phyloP scores from a whole-genome alignment of 805 yeast genomes.

The Scheffersomyces lignosus region DNA sequence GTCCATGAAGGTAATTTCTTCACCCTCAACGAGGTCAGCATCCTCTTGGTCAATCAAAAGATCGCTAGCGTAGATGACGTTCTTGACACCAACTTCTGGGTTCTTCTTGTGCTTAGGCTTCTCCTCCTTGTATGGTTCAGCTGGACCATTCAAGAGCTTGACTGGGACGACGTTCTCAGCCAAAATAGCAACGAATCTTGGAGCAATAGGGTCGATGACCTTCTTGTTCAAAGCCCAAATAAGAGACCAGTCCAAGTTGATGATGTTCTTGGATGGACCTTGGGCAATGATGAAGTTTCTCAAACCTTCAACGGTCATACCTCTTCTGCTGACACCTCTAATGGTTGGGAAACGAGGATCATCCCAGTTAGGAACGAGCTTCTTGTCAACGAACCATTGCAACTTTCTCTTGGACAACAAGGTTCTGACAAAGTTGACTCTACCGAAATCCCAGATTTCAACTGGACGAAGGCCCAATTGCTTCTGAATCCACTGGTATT shows the following conservation, averaged over 20 bases:
- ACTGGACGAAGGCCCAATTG: constrained; percentile 85
- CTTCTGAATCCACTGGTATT: constrained; percentile 93
- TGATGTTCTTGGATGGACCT: constrained; percentile 97
- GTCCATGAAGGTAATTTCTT: constrained; percentile 33
- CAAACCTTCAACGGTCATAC: constrained; percentile 98
- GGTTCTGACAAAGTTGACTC: constrained; percentile 96
- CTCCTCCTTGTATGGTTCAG: constrained; percentile 17
- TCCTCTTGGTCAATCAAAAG: constrained; percentile 28
- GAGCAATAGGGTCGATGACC: constrained; percentile 94
- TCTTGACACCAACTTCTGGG: constrained; percentile 27
- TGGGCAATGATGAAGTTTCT: constrained; percentile 90
- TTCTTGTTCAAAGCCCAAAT: constrained; percentile 98
- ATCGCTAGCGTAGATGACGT: constrained; percentile 19
- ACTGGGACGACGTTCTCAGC: constrained; percentile 66
- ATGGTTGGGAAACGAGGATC: constrained; percentile 99
- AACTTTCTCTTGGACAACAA: constrained; percentile 94
- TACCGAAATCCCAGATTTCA: constrained; percentile 96
- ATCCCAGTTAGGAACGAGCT: constrained; percentile 90
- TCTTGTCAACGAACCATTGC: constrained; percentile 98
- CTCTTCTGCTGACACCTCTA: constrained; percentile 98
- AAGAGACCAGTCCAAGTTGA: constrained; percentile 95
- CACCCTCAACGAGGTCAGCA: constrained; percentile 26
- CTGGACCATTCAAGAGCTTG: constrained; percentile 41
- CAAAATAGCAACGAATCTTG: constrained; percentile 86
- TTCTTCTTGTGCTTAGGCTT: constrained; percentile 33